phyloP scores from a whole-genome alignment of 1,284 basidiomycete species.

The Schizophyllum commune region DNA sequence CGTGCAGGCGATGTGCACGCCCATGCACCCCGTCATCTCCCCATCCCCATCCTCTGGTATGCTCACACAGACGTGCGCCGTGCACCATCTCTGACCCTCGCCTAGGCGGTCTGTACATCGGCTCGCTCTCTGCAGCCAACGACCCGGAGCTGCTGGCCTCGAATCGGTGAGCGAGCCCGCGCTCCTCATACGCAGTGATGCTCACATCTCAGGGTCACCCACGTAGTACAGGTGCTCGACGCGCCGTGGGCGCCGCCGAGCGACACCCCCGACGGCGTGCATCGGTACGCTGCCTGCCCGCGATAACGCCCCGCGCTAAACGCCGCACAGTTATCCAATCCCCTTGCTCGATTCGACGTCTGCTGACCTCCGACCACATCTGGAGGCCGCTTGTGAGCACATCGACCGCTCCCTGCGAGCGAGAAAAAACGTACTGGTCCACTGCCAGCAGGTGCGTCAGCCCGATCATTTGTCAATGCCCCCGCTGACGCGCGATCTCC shows the following conservation, averaged over 20 bases:
- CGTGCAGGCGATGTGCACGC: conserved; percentile 74
- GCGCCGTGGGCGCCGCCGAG: conserved; percentile 55
- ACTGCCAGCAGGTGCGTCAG: conserved; percentile 56
- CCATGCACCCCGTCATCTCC: conserved; percentile 65
- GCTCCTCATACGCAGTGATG: not conserved
- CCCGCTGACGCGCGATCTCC: not conserved
- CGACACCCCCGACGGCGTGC: conserved; percentile 51
- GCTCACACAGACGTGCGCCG: conserved; percentile 72
- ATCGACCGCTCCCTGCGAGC: conserved; percentile 43
- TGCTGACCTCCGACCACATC: conserved; percentile 47
- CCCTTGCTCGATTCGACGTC: conserved; percentile 51
- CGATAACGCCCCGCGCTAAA: not conserved
- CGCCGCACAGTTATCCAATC: conserved; percentile 40
- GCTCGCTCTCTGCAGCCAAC: conserved; percentile 46
- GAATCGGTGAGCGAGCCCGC: conserved; percentile 14
- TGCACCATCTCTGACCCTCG: conserved; percentile 18
- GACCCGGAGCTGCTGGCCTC: conserved; percentile 40
- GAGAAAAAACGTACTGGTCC: conserved; percentile 53
- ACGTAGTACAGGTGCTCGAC: conserved; percentile 67
- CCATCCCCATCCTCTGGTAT: conserved; percentile 37
- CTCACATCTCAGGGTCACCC: conserved; percentile 18
- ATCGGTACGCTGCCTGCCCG: conserved; percentile 15
- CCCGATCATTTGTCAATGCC: conserved; percentile 1
- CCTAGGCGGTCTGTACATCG: conserved; percentile 42
- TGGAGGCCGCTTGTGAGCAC: conserved; percentile 49